A percentile compares a stretch with the other conserved stretches of the same genome.
Evolutionary conservation across 176 grass and related monocot species (phyloP).

Genomic region (Avena insularis): DNA sequence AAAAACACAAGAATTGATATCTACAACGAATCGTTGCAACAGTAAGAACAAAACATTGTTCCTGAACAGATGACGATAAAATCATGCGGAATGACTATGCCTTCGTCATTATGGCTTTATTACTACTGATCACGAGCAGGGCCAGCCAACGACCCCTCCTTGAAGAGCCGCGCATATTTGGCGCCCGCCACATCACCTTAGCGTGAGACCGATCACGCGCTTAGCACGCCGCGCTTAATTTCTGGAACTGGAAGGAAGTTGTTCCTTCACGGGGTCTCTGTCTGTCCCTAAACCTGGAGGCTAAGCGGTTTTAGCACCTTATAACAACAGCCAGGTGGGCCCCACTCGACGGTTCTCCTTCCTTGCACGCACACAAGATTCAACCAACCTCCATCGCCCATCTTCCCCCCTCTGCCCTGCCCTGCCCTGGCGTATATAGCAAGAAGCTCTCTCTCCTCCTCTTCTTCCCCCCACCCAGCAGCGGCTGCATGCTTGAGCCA

Average conservation of each 20-base stretch:
- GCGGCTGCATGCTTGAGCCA: background rate
- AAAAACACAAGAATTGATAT: background rate
- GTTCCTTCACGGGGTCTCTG: background rate
- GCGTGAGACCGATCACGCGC: constrained; percentile 13
- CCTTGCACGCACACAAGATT: constrained; percentile 12
- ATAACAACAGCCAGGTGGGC: background rate
- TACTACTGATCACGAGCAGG: too few species aligned
- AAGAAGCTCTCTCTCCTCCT: constrained; percentile 22
- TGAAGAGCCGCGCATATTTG: background rate
- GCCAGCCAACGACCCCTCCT: background rate
- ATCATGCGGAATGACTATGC: background rate
- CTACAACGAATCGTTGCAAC: background rate
- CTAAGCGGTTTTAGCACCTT: background rate
- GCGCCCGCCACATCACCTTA: background rate
- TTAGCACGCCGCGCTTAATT: constrained; percentile 30
- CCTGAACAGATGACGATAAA: background rate
- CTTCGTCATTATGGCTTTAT: too few species aligned
- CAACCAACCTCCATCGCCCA: background rate
- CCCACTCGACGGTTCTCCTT: constrained; percentile 3
- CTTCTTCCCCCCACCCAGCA: constrained; percentile 24
- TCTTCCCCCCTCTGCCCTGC: background rate
- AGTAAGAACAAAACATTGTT: background rate
- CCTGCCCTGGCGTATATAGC: constrained; percentile 34
- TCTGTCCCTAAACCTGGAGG: constrained; percentile 7
- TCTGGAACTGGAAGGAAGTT: background rate